Evolutionary conservation across 1,284 basidiomycete species (phyloP), one percentile per base, ranked within the genome.

Genomic region (Leccinum solheimii): DNA sequence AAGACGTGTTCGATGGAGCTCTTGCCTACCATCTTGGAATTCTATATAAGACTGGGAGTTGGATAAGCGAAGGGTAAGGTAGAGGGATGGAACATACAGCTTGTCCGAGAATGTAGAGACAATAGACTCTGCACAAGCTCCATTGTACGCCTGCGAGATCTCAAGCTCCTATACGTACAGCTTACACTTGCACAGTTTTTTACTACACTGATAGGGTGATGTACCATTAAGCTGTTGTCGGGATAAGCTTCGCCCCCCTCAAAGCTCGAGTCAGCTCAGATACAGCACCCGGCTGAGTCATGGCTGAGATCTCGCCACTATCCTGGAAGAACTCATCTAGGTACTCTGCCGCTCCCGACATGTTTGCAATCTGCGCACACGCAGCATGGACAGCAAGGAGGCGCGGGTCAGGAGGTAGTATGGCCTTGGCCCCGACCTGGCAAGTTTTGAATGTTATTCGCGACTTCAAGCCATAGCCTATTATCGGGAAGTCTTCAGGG

Each of bases 101-200:
- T 98, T 97, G 75, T 98, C 94, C 55, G 92, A 93, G 0, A 94
- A 97, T 0, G 97, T 99, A 2, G 94, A 97, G 21, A 97, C 91
- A 57, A 99, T 94, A 70, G 96, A 95, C 68, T 97, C 89, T 55
- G 90, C 87, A 13, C 91, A 86, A 7, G 83, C 80, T 97, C 96
- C 97, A 99, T 73, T 99, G 96, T 3, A 96, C 89, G 67, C 91
- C 97, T 6, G 96, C 96, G 3, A 98, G 95, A 69, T 97, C 94
- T 94, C 96, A 98, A 9, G 32, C 32, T 13, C 11, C 32, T 34
- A 0, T 34, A 3, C 32, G 11, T 34, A 34, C 32, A 34, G 32
- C 32, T 34, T 34, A 34, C 32, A 34, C 32, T 34, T 34, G 0
- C 32, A 34, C 32, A 1, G 32, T 3, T 1, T 34, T 1, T 34